phyloP scores from a whole-genome alignment of 805 yeast genomes.

The Monosporozyma unispora region DNA sequence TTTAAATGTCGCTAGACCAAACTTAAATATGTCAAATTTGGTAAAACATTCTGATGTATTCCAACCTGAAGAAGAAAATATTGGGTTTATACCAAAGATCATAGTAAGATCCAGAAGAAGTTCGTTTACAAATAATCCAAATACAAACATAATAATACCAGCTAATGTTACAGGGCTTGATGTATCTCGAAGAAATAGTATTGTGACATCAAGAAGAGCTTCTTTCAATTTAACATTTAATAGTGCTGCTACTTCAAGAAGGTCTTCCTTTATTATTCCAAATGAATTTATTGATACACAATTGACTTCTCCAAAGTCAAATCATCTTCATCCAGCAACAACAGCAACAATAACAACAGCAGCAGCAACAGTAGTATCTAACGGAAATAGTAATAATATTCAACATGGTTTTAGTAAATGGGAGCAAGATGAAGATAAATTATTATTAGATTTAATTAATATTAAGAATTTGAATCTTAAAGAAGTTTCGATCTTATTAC shows the following conservation, averaged over 20 bases:
- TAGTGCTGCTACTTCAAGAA: conserved; percentile 19
- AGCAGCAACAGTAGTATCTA: too few relatives aligned
- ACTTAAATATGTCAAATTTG: not conserved
- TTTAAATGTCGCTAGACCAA: conserved; percentile 19
- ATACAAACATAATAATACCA: not conserved
- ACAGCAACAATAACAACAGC: too few relatives aligned
- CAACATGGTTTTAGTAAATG: conserved; percentile 24
- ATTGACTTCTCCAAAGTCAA: not conserved
- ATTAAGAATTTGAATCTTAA: conserved; percentile 52
- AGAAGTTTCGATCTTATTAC: conserved; percentile 64
- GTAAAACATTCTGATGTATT: not conserved
- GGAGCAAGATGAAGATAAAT: conserved; percentile 63
- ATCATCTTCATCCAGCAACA: conserved; percentile 1
- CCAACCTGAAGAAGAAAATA: conserved; percentile 23
- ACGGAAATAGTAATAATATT: not conserved
- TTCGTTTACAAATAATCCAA: conserved; percentile 14
- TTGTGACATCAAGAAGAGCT: conserved; percentile 19
- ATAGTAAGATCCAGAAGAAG: conserved; percentile 29
- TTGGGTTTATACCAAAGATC: conserved; percentile 31
- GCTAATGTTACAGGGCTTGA: not conserved
- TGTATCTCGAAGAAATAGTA: not conserved
- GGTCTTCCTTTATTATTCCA: conserved; percentile 21
- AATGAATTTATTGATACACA: not conserved
- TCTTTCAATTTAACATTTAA: conserved; percentile 20
- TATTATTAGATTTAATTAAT: conserved; percentile 44